Evolutionary conservation across 495 filamentous ascomycete species (phyloP), one percentile per base, ranked within the genome.

Genomic region (Lindgomyces ingoldianus): DNA sequence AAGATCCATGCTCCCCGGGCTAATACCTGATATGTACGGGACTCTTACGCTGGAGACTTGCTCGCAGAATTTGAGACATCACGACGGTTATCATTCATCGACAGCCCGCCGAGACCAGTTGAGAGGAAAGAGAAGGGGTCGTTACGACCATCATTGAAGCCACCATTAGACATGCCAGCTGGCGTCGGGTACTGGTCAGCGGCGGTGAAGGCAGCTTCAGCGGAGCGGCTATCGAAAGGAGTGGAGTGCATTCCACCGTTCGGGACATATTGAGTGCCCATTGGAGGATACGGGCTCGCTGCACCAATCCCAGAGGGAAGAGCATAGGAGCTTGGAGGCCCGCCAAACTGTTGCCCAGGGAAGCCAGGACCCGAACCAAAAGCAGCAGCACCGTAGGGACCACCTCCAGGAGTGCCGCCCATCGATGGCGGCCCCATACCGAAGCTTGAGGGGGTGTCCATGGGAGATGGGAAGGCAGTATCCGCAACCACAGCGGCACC

Each of bases 101-200:
- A 88, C 57, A 97, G 78, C 41, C 88, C 85, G 49, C 90, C 87
- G 16, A 97, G 85, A 6, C 91, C 90, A 1, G 85, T 81, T 8
- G 90, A 91, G 58, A 97, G 84, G 80, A 96, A 97, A 29, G 91
- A 89, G 71, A 97, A 96, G 12, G 92, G 91, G 67, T 95, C 91
- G 57, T 80, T 86, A 53, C 88, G 83, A 4, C 80, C 81, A 62
- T 82, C 79, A 47, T 39, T 39, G 33, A 39, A 39, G 14, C 39
- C 60, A 24, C 39, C 60, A 18, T 49, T 57, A 14, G 33, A 39
- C 29, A 50, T 52, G 29, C 26, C 46, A 48, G 67, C 70, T 29
- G 49, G 60, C 16, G 52, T 62, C 11, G 56, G 48, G 26, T 58
- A 62, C n/a, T 44, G 58, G 22, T 55, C 65, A 27, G 58, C 65